A percentile compares a stretch with the other conserved stretches of the same genome.
Evolutionary conservation across 176 grass and related monocot species (phyloP).

Genomic region (Oropetium thomaeum): DNA sequence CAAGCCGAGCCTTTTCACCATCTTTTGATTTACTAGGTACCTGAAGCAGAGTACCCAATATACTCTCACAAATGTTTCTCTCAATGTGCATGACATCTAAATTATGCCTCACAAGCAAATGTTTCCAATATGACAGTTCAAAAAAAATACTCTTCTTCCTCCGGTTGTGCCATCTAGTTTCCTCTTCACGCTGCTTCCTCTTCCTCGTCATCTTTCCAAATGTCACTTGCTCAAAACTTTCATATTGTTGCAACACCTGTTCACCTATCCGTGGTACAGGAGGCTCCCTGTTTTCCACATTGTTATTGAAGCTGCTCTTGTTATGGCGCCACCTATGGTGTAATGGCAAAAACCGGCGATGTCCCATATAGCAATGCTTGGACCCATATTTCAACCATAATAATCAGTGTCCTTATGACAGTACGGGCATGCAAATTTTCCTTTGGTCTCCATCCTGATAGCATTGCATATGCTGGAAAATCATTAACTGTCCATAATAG

Average conservation of each 20-base stretch:
- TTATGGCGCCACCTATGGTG: background rate
- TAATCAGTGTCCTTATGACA: background rate
- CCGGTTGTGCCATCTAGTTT: background rate
- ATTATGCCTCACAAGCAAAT: slow-evolving; percentile 1
- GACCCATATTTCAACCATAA: background rate
- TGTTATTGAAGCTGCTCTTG: background rate
- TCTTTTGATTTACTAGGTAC: slow-evolving; percentile 4
- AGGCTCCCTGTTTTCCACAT: background rate
- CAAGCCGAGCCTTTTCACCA: background rate
- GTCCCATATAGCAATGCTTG: slow-evolving; percentile 1
- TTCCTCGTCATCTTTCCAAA: background rate
- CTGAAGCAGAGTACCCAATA: slow-evolving; percentile 3
- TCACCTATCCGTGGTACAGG: background rate
- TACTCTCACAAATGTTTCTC: background rate
- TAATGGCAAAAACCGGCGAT: background rate
- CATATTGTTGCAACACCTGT: background rate
- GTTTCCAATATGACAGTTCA: background rate
- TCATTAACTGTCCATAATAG: background rate
- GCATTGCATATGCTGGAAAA: background rate
- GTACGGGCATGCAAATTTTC: background rate
- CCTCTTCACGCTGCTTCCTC: background rate
- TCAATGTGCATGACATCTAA: slow-evolving; percentile 20
- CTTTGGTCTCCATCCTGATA: slow-evolving; percentile 2
- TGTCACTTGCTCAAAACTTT: background rate
- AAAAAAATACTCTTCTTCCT: slow-evolving; percentile 6